Percentiles rank a stretch among this genome's conserved stretches.
Conservation (phyloP, 768 basidiomycete genomes). For the Cytidiella melzeri region DNA sequence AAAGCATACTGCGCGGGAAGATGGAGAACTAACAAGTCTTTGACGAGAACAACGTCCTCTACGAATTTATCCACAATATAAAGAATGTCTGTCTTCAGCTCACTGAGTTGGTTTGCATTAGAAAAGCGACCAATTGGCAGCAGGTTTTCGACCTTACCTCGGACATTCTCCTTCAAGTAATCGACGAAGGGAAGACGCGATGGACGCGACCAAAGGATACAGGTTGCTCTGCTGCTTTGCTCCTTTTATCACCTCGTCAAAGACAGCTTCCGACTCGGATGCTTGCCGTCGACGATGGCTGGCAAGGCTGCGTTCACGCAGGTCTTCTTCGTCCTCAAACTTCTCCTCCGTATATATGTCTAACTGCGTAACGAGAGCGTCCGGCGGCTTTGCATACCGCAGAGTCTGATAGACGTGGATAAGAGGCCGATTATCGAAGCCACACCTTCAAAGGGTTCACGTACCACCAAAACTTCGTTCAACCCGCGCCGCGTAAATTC, state of each 20-base stretch:
- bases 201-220: constrained; percentile 55
- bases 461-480: constrained; percentile 77
- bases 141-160: background rate
- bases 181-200: constrained; percentile 47
- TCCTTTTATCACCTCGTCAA: constrained; percentile 55
- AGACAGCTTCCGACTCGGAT: constrained; percentile 47
- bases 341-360: constrained; percentile 84
- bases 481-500: constrained; percentile 79
- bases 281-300: constrained; percentile 17
- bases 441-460: constrained; percentile 23
- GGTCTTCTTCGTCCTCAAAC: constrained; percentile 84
- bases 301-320: constrained; percentile 50
- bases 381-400: constrained; percentile 71
- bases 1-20: background rate
- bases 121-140: background rate
- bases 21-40: constrained; percentile 50
- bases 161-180: constrained; percentile 47
- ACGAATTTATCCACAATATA: constrained; percentile 60
- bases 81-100: constrained; percentile 54
- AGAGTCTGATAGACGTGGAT: constrained; percentile 44
- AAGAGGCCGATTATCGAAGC: background rate
- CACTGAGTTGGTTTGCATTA: constrained; percentile 30
- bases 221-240: constrained; percentile 59
- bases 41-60: constrained; percentile 49
- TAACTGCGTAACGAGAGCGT: constrained; percentile 70